These are phyloP conservation scores for Xylariaceae sp. DNA, from an alignment of 2,329 filamentous ascomycete genomes.

Conservation along the genomic window DNA sequence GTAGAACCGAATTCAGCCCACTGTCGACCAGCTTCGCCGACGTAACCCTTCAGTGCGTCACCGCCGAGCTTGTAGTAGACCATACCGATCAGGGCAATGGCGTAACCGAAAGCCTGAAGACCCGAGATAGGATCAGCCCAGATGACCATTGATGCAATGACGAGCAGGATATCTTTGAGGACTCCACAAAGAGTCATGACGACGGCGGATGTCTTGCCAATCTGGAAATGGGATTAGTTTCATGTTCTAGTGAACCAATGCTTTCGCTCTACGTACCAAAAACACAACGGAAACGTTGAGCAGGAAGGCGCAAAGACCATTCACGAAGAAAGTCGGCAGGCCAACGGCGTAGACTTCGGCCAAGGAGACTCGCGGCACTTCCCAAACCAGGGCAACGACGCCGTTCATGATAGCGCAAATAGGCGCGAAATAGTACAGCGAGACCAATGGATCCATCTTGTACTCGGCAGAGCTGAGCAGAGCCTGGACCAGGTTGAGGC, in stretches of 20 bases:
- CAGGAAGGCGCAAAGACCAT: constrained; percentile 73
- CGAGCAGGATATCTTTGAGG: constrained; percentile 82
- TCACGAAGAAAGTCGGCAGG: constrained; percentile 66
- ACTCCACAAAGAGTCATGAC: constrained; percentile 84
- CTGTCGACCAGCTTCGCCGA: constrained; percentile 65
- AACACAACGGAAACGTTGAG: constrained; percentile 84
- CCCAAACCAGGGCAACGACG: constrained; percentile 66
- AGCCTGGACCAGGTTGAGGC: constrained; percentile 79
- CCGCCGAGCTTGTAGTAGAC: constrained; percentile 82
- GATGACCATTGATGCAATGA: constrained; percentile 73
- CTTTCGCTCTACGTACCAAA: constrained; percentile 56
- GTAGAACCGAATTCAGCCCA: constrained; percentile 83
- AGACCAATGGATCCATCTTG: constrained; percentile 89
- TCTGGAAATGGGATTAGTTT: constrained; percentile 49
- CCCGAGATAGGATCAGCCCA: constrained; percentile 71
- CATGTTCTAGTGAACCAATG: not conserved
- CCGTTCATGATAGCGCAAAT: constrained; percentile 81
- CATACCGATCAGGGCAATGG: constrained; percentile 73
- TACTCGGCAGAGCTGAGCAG: constrained; percentile 77
- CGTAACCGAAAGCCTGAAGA: constrained; percentile 80
- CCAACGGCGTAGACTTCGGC: constrained; percentile 70
- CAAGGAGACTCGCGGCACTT: constrained; percentile 66
- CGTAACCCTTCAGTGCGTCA: constrained; percentile 78
- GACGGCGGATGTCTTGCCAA: constrained; percentile 82
- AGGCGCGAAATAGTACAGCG: constrained; percentile 85